These are phyloP conservation scores for Vachellia pachyceras DNA, from an alignment of 306 rosid species.

Conservation along the genomic window DNA sequence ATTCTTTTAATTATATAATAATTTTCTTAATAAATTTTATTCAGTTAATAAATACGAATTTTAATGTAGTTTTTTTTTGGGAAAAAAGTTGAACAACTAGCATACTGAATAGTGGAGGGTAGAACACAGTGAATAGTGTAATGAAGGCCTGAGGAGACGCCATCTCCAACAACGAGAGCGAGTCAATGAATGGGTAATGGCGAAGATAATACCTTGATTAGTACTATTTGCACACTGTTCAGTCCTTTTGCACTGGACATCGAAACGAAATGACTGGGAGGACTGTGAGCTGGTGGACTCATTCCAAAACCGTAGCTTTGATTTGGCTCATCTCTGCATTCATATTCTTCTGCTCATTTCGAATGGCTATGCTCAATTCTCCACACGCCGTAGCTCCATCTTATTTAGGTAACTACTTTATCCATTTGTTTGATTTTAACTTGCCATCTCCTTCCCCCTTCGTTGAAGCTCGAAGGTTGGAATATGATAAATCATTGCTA, in stretches of 20 bases:
- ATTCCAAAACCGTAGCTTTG: constrained; percentile 51
- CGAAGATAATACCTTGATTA: neutral
- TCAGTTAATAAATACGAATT: neutral
- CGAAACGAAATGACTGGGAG: constrained; percentile 34
- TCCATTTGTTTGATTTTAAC: neutral
- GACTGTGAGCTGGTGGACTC: constrained; percentile 43
- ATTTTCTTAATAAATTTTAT: neutral
- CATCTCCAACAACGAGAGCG: neutral
- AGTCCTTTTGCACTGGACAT: neutral
- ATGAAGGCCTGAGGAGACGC: neutral
- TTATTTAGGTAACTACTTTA: constrained; percentile 40
- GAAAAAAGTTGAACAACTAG: neutral
- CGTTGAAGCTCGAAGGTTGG: neutral
- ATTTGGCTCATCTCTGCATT: constrained; percentile 70
- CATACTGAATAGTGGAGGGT: too few relatives aligned
- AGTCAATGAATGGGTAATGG: neutral
- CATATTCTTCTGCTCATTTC: constrained; percentile 67
- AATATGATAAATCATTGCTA: neutral
- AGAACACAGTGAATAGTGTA: too few relatives aligned
- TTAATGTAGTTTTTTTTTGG: neutral
- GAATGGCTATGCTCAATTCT: constrained; percentile 63
- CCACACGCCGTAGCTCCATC: constrained; percentile 30
- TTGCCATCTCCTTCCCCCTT: too few relatives aligned
- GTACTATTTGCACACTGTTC: neutral
- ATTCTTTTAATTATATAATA: too few relatives aligned